Evolutionary conservation across 2,329 filamentous ascomycete genomes (phyloP), one percentile per base, ranked within the genome.

Genomic region (Plectosphaerella plurivora): DNA sequence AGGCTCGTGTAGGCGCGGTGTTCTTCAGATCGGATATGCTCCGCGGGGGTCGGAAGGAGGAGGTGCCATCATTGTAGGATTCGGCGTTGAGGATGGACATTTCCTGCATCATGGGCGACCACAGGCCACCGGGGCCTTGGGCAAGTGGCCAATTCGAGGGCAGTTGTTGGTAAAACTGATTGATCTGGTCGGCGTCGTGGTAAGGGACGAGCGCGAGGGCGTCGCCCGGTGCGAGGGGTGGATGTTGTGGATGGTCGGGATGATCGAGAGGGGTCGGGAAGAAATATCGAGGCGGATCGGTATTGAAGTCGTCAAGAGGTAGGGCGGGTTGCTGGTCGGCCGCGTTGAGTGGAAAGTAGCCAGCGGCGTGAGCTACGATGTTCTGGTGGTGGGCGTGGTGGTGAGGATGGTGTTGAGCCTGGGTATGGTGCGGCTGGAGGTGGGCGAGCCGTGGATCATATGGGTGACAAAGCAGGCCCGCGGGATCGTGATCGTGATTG

Each of bases 71-170:
- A 57, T 73, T 64, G 55, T 75, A 78, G 37, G 69, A 66, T 61
- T 78, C 75, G 42, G 74, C 75, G 59, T 67, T 74, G 48, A 79
- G 67, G 45, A 78, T 76, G n/a, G 71, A 61, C 16, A 73, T 60
- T 47, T 71, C 66, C 36, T 67, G 61, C 53, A 70, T 63, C 54
- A 60, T 52, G 20, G 46, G 33, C 37, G 51, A 48, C 36, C 50
- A 50, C 11, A 37, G 46, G 39, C 33, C 52, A 14, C 39, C 35
- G 22, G 56, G 54, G 12, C 47, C 49, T 12, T 55, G 54, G 1
- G 52, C n/a, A 10, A 51, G 16, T 14, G 48, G 48, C 48, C 48
- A 50, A 25, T 50, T 41, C 33, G 5, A 20, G 20, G 47, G 47
- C 16, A 37, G 18, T 11, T 50, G 28, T 14, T 45, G 51, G 25